These are phyloP conservation scores for bread wheat (Triticum aestivum) DNA, from an alignment of 176 grass and related monocot species.

Conservation along the genomic window IWGSC_CS_RefSeq_v2.1 NC_057803.1:187305530-187306029, in stretches of 20 bases:
- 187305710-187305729: conserved; percentile 77
- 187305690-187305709: neutral
- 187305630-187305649: conserved; percentile 92
- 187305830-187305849: conserved; percentile 25
- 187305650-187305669: conserved; percentile 38
- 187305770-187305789: conserved; percentile 80
- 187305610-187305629: conserved; percentile 78
- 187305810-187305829: conserved; percentile 75
- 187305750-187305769: conserved; percentile 73
- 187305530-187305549: conserved; percentile 94
- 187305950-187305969: conserved; percentile 95
- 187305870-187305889: neutral
- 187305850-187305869: conserved; percentile 27
- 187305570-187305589: conserved; percentile 87
- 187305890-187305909: conserved; percentile 14
- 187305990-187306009: conserved; percentile 76
- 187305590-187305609: conserved; percentile 86
- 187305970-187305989: conserved; percentile 95
- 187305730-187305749: conserved; percentile 95
- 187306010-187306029: conserved; percentile 31
- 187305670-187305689: conserved; percentile 25
- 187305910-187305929: conserved; percentile 79
- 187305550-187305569: conserved; percentile 72
- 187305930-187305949: conserved; percentile 90
- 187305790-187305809: conserved; percentile 89